These are phyloP conservation scores for Dentipellis fragilis DNA, from an alignment of 768 basidiomycete genomes.

Conservation along the genomic window DNA sequence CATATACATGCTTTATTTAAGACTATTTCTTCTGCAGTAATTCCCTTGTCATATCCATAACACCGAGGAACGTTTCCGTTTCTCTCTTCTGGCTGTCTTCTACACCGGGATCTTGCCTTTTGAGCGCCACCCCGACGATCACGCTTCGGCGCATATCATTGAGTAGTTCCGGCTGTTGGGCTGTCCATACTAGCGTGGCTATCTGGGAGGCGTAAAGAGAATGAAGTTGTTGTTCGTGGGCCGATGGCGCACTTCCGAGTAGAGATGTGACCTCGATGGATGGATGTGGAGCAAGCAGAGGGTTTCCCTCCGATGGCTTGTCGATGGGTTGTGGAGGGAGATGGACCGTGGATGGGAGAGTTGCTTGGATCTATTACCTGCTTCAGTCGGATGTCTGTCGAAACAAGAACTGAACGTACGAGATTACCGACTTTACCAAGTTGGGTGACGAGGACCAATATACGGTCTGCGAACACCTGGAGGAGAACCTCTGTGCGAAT, in stretches of 20 bases:
- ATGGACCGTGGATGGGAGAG: slow-evolving; percentile 53
- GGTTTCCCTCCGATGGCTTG: slow-evolving; percentile 21
- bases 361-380: slow-evolving; percentile 62
- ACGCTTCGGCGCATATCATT: slow-evolving; percentile 5
- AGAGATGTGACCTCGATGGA: slow-evolving; percentile 70
- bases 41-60: slow-evolving; percentile 34
- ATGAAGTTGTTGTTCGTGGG: slow-evolving; percentile 61
- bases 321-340: slow-evolving; percentile 33
- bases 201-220: slow-evolving; percentile 81
- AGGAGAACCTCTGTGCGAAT: slow-evolving; percentile 63
- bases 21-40: slow-evolving; percentile 9
- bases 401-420: slow-evolving; percentile 31
- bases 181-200: slow-evolving; percentile 72
- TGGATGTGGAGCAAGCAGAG: slow-evolving; percentile 53
- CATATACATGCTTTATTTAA: not conserved
- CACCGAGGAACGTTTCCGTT: slow-evolving; percentile 28
- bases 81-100: slow-evolving; percentile 31
- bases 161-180: slow-evolving; percentile 30
- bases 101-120: slow-evolving; percentile 67
- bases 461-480: slow-evolving; percentile 72
- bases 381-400: slow-evolving; percentile 5
- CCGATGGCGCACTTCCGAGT: slow-evolving; percentile 64
- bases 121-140: slow-evolving; percentile 24
- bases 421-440: slow-evolving; percentile 83
- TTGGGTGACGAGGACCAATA: slow-evolving; percentile 84